Evolutionary conservation across 371 early-diverging fungal genomes (phyloP).

Genomic region (Coemansia sp.): DNA sequence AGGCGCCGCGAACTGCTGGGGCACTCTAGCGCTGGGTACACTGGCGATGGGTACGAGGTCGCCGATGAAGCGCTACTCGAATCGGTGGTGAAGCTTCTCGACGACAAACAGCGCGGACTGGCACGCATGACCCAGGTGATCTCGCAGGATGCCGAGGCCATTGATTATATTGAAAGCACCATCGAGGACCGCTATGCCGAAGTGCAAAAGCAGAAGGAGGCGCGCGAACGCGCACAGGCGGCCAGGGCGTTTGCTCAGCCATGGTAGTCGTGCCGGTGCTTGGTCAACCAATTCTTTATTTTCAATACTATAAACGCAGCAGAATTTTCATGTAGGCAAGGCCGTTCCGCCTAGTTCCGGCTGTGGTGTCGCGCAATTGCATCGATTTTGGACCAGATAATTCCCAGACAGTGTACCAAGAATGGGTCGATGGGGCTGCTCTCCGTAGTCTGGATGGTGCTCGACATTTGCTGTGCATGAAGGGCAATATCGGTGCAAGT

Average conservation of each 20-base stretch:
- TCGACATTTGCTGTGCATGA: not conserved
- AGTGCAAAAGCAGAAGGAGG: constrained; percentile 40
- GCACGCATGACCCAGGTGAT: constrained; percentile 62
- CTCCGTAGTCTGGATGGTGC: not conserved
- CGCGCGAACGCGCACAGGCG: constrained; percentile 32
- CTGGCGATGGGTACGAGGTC: constrained; percentile 41
- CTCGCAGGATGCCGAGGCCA: constrained; percentile 55
- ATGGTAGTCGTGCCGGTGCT: constrained; percentile 10
- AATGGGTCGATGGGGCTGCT: constrained; percentile 1
- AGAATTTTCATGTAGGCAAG: too few relatives aligned
- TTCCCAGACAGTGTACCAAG: constrained; percentile 20
- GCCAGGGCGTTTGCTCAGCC: constrained; percentile 30
- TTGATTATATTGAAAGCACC: constrained; percentile 31
- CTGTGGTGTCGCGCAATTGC: constrained; percentile 4
- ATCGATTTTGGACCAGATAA: constrained; percentile 27
- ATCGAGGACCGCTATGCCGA: constrained; percentile 40
- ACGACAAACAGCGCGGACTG: constrained; percentile 66
- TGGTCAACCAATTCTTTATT: not conserved
- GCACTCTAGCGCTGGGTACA: constrained; percentile 5
- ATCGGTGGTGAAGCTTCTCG: constrained; percentile 53
- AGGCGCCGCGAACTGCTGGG: constrained; percentile 40
- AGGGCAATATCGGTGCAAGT: constrained; percentile 8
- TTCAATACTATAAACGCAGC: not conserved
- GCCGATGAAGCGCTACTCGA: constrained; percentile 38
- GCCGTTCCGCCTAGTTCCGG: not conserved